Evolutionary conservation across 164 flowering plant species (phyloP).

Genomic region (Nelumbo lutea): DNA sequence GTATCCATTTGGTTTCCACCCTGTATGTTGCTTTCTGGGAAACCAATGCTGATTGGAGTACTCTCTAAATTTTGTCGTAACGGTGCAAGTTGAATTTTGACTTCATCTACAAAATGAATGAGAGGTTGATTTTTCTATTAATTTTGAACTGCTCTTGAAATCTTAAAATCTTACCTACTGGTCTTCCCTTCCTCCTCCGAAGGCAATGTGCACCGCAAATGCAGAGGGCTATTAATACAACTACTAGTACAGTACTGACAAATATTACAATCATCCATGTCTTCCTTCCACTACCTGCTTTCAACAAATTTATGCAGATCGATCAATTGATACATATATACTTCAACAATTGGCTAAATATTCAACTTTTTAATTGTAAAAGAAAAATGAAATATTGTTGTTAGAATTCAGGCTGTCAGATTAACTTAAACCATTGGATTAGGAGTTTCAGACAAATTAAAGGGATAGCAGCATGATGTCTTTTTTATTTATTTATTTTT

Average conservation of each 20-base stretch:
- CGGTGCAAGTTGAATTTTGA: neutral
- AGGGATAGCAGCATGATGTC: too few relatives aligned
- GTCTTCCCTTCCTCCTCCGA: neutral
- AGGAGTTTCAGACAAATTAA: too few relatives aligned
- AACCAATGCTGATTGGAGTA: neutral
- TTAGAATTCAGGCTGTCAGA: too few relatives aligned
- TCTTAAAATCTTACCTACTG: neutral
- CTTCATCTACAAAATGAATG: neutral
- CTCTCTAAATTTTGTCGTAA: neutral
- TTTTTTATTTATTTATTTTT: too few relatives aligned
- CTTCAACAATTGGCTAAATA: too few relatives aligned
- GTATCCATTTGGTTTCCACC: constrained; percentile 4
- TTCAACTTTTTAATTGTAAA: too few relatives aligned
- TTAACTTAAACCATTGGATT: too few relatives aligned
- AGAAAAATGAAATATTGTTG: too few relatives aligned
- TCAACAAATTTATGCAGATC: too few relatives aligned
- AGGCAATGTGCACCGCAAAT: neutral
- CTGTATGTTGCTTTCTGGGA: neutral
- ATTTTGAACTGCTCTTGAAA: neutral
- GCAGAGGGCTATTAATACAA: neutral
- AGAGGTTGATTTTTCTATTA: neutral
- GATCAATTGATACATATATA: too few relatives aligned
- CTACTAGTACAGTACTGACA: neutral
- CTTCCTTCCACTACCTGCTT: neutral
- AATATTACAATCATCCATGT: neutral